Evolutionary conservation across 257 asterid species (phyloP), one percentile per base, ranked within the genome.

Genomic region (Solanum ahanhuiri): DNA sequence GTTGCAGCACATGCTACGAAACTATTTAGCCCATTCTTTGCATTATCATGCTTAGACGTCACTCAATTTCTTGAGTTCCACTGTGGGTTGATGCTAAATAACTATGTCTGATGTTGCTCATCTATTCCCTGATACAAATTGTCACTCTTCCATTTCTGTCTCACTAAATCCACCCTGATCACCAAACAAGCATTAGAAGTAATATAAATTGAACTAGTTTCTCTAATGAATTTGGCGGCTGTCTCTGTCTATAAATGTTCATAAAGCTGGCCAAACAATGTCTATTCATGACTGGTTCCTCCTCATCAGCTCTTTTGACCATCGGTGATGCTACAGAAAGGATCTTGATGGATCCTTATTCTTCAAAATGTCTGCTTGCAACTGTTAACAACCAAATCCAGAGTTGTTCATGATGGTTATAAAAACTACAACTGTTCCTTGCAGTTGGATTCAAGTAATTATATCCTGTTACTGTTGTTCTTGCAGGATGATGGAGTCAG

Each of bases 401-500:
- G 11, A 3, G 35, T 79, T 4, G 66, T 28, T 45, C 63, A 17
- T 23, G 18, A 15, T 15, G 66, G 37, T 45, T 41, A 2, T 23
- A 34, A 77, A 25, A 25, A 2, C 25, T 45, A 33, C 39, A 43
- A 43, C 64, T 22, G 30, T 28, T 14, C 18, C 35, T 45, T 45
- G n/a, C 23, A 23, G 66, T 23, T 28, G 66, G 10, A 28, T 45
- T 79, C 11, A 25, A 77, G 25, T 77, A 7, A 25, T 76, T 14
- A 23, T 41, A 23, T 9, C 17, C 10, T 25, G 60, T 9, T 28
- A 15, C 35, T 45, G 28, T 25, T 79, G 23, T 45, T 79, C 12
- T 45, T 48, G 31, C 89, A 96, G 99, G 99, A 92, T 96, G 98
- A 95, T 96, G 99, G 98, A 96, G 89, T 93, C 91, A 1, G 98